Evolutionary conservation across 306 rosid genomes (phyloP).

Genomic region (Prinsepia uniflora): DNA sequence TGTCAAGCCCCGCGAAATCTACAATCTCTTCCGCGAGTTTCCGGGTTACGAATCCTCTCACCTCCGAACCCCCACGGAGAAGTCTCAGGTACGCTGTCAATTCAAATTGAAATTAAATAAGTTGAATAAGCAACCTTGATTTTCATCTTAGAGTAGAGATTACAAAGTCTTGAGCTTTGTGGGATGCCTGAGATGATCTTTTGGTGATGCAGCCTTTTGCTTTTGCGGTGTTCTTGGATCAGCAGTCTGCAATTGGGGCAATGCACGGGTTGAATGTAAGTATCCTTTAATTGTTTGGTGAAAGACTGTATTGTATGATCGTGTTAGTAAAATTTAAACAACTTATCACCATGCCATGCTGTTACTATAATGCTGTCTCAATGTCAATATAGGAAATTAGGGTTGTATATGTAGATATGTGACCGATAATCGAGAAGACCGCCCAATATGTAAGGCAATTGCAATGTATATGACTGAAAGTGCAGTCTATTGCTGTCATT

Average conservation of each 20-base stretch:
- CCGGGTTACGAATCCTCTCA: slow-evolving; percentile 93
- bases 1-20: slow-evolving; percentile 84
- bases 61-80: slow-evolving; percentile 66
- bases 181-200: slow-evolving; percentile 7
- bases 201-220: slow-evolving; percentile 69
- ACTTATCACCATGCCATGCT: no score
- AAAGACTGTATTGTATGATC: no score
- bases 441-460: not conserved
- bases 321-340: not conserved
- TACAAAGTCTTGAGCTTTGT: not conserved
- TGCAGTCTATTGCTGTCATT: no score
- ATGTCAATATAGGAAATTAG: no score
- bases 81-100: slow-evolving; percentile 53
- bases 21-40: slow-evolving; percentile 78
- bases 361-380: not conserved
- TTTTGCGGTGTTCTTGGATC: slow-evolving; percentile 80
- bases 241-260: slow-evolving; percentile 75
- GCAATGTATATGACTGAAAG: not conserved
- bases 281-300: not conserved
- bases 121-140: not conserved
- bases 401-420: not conserved
- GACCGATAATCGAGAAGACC: not conserved
- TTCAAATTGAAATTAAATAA: not conserved
- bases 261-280: slow-evolving; percentile 88
- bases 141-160: not conserved